phyloP scores from a whole-genome alignment of 129 eudicot genomes.

The sunflower (Helianthus annuus) region HanXRQr2.0-SUNRISE NC_035445.2:66582029-66582528 shows the following conservation, averaged over 20 bases:
- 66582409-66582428: background rate
- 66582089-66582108: background rate
- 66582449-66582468: background rate
- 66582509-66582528: background rate
- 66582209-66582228: conserved; percentile 11
- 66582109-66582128: background rate
- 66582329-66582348: no score
- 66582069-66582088: background rate
- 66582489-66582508: background rate
- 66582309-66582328: no score
- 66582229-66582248: background rate
- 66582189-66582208: conserved; percentile 66
- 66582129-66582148: background rate
- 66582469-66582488: no score
- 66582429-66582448: background rate
- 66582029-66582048: background rate
- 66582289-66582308: no score
- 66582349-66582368: no score
- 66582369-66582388: no score
- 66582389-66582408: background rate
- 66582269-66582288: no score
- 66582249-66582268: no score
- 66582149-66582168: conserved; percentile 66
- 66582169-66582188: conserved; percentile 68
- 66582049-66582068: background rate